These are phyloP conservation scores for Triticum monococcum DNA, from an alignment of 176 grass and related monocot genomes.

Conservation along the genomic window DNA sequence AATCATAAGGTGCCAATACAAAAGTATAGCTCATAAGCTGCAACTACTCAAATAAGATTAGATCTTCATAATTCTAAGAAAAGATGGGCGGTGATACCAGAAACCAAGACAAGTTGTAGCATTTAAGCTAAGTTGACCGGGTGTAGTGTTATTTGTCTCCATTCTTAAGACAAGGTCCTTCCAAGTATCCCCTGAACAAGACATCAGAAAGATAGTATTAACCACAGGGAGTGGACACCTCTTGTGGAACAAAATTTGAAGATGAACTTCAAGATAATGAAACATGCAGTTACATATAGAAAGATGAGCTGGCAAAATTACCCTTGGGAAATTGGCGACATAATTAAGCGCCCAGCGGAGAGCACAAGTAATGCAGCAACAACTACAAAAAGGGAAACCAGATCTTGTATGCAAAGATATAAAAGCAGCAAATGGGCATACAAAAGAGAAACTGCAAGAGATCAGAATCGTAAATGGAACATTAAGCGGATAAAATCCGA, in stretches of 20 bases:
- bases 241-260: background rate
- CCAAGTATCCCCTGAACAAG: constrained; percentile 74
- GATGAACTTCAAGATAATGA: background rate
- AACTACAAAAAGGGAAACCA: constrained; percentile 35
- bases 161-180: constrained; percentile 72
- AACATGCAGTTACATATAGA: constrained; percentile 58
- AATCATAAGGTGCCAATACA: background rate
- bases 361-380: constrained; percentile 81
- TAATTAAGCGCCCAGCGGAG: constrained; percentile 82
- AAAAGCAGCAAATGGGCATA: constrained; percentile 8
- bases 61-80: constrained; percentile 30
- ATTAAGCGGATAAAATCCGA: constrained; percentile 77
- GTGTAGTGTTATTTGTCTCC: constrained; percentile 59
- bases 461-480: constrained; percentile 58
- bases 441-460: constrained; percentile 14
- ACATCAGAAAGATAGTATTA: constrained; percentile 20
- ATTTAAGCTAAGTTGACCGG: constrained; percentile 67
- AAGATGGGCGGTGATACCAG: constrained; percentile 61
- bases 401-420: background rate
- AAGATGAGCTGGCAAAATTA: constrained; percentile 62
- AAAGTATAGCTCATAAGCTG: constrained; percentile 18
- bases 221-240: background rate
- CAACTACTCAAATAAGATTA: constrained; percentile 8
- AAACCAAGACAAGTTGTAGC: constrained; percentile 67
- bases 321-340: constrained; percentile 72